Percentiles rank a stretch among this genome's conserved stretches.
phyloP scores from a whole-genome alignment of 192 early-diverging fungal genomes.

The Backusella mclennaniae region DNA sequence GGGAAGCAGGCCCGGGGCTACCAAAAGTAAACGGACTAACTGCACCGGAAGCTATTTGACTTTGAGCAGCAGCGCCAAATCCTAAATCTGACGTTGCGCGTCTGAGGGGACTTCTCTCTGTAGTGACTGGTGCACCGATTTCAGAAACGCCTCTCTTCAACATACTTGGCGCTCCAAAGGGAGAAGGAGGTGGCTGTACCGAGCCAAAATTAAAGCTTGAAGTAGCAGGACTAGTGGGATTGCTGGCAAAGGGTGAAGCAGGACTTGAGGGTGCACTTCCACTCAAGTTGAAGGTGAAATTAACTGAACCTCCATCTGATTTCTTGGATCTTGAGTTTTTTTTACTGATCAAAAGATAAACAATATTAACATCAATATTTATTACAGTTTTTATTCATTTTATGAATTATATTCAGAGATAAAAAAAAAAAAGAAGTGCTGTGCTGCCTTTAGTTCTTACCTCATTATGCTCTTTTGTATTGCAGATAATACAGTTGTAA shows the following conservation, averaged over 20 bases:
- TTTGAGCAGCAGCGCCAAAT: neutral
- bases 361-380: neutral
- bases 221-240: neutral
- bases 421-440: neutral
- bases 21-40: neutral
- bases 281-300: neutral
- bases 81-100: neutral
- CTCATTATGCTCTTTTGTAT: constrained; percentile 3
- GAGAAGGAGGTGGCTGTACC: neutral
- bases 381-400: neutral
- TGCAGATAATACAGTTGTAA: neutral
- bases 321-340: constrained; percentile 3
- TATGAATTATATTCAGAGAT: neutral
- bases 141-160: neutral
- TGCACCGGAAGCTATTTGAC: neutral
- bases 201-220: neutral
- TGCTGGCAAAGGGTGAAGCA: neutral
- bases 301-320: neutral
- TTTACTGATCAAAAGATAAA: constrained; percentile 1
- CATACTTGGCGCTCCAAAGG: neutral
- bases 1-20: neutral
- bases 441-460: neutral
- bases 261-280: neutral
- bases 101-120: neutral
- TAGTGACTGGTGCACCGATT: neutral